Conservation (phyloP, 164 flowering plant species). For the Euptelea pleiosperma region DNA sequence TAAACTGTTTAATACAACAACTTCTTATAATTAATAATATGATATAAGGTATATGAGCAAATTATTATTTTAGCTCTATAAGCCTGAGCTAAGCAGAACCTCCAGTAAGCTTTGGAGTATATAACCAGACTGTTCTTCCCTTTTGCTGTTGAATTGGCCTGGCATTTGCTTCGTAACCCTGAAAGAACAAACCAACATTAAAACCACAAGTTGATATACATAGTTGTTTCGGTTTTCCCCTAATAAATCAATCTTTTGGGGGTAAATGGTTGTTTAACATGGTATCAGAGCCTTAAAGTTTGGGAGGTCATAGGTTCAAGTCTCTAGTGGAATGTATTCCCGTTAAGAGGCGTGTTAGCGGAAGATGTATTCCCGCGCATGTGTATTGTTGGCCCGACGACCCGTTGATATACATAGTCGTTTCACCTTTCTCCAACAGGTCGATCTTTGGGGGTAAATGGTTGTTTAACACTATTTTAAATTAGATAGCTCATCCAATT, state of each 20-base stretch:
- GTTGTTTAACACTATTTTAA: neutral
- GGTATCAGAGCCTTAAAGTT: no score
- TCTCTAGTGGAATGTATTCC: no score
- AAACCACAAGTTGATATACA: neutral
- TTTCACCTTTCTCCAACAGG: no score
- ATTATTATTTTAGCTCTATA: neutral
- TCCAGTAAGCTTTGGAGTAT: conserved; percentile 21
- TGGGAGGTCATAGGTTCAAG: no score
- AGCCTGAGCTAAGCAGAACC: neutral
- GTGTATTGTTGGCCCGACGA: no score
- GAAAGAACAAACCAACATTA: neutral
- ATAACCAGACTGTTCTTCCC: conserved; percentile 32
- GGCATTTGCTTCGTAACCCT: conserved; percentile 54
- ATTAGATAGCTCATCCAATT: neutral
- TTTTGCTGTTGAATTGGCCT: conserved; percentile 40
- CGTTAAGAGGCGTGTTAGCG: no score
- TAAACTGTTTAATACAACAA: neutral
- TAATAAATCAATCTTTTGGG: neutral
- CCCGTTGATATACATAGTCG: no score
- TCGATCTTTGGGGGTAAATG: neutral
- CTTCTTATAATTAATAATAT: neutral
- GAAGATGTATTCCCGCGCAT: no score
- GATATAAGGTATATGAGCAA: no score
- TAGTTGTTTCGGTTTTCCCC: no score
- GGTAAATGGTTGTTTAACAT: no score